Conservation (phyloP, 2,329 filamentous ascomycete genomes). For the Penicillium aurantiogriseum region DNA sequence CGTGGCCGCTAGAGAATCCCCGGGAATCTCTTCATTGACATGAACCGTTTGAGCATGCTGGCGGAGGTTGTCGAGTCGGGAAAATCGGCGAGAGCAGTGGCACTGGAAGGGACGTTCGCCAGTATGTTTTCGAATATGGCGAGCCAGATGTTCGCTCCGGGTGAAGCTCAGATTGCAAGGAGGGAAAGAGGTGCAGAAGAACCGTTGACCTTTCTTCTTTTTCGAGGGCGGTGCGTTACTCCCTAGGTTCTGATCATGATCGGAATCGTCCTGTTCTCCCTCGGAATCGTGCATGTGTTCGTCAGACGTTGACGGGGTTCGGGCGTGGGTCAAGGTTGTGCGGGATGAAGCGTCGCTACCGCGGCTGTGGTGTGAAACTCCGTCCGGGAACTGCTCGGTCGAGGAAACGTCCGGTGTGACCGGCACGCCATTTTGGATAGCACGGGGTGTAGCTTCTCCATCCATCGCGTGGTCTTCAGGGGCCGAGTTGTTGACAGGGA, state of each 20-base stretch:
- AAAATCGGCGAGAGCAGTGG: conserved; percentile 90
- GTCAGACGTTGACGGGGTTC: conserved; percentile 46
- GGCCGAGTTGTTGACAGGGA: conserved; percentile 59
- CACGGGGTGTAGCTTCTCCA: conserved; percentile 56
- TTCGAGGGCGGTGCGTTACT: conserved; percentile 70
- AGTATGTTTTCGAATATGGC: conserved; percentile 97
- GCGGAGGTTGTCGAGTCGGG: conserved; percentile 86
- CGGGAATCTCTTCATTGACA: conserved; percentile 93
- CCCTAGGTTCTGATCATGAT: conserved; percentile 62
- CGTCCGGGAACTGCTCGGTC: conserved; percentile 21
- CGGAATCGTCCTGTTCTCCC: conserved; percentile 63
- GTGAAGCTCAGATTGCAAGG: conserved; percentile 95
- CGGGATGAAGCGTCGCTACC: conserved; percentile 34
- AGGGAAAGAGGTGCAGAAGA: conserved; percentile 93
- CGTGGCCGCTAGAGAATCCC: conserved; percentile 87
- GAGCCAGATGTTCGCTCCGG: conserved; percentile 87
- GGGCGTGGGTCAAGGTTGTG: conserved; percentile 29
- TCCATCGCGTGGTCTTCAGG: conserved; percentile 46
- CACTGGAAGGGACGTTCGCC: conserved; percentile 96
- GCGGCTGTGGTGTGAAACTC: conserved; percentile 22
- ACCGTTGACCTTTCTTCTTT: conserved; percentile 95
- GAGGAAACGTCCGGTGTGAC: conserved; percentile 30
- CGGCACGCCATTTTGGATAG: conserved; percentile 41
- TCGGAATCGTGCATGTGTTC: conserved; percentile 79
- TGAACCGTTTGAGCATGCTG: conserved; percentile 98